Conservation (phyloP, 257 asterid genomes). For the Solanum acaule region DNA sequence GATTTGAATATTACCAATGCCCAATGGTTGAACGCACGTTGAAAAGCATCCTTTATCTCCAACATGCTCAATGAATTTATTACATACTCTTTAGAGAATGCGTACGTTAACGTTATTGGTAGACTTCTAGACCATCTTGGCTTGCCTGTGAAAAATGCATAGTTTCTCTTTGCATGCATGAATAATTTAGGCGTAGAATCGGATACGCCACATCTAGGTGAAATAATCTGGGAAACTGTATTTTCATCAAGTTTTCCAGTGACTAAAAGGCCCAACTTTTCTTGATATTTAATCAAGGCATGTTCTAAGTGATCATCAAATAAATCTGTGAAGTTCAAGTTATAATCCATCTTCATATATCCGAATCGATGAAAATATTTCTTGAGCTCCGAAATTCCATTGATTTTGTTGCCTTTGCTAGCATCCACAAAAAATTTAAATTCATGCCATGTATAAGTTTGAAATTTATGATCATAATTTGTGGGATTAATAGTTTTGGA, state of each 20-base stretch:
- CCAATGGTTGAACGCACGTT: constrained; percentile 63
- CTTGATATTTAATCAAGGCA: constrained; percentile 48
- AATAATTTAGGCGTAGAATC: constrained; percentile 7
- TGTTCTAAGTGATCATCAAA: constrained; percentile 42
- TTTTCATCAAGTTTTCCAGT: constrained; percentile 34
- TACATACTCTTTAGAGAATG: constrained; percentile 32
- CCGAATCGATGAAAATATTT: constrained; percentile 52
- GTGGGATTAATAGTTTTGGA: not conserved
- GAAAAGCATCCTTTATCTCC: constrained; percentile 32
- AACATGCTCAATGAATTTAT: constrained; percentile 15
- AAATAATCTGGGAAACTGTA: constrained; percentile 33
- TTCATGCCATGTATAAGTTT: constrained; percentile 29
- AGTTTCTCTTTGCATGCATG: constrained; percentile 13
- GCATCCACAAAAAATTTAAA: constrained; percentile 28
- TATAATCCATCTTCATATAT: constrained; percentile 18
- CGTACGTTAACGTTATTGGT: constrained; percentile 65
- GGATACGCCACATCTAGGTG: constrained; percentile 65
- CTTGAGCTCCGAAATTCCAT: constrained; percentile 51
- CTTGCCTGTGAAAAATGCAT: constrained; percentile 43
- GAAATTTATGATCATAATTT: not conserved
- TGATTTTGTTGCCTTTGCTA: constrained; percentile 28
- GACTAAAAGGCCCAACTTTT: constrained; percentile 29
- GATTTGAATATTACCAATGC: constrained; percentile 28
- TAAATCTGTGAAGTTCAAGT: constrained; percentile 13
- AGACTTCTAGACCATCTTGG: constrained; percentile 54